Base-by-base conservation (phyloP, 768 basidiomycete genomes). In the Solioccasus polychromus region DNA sequence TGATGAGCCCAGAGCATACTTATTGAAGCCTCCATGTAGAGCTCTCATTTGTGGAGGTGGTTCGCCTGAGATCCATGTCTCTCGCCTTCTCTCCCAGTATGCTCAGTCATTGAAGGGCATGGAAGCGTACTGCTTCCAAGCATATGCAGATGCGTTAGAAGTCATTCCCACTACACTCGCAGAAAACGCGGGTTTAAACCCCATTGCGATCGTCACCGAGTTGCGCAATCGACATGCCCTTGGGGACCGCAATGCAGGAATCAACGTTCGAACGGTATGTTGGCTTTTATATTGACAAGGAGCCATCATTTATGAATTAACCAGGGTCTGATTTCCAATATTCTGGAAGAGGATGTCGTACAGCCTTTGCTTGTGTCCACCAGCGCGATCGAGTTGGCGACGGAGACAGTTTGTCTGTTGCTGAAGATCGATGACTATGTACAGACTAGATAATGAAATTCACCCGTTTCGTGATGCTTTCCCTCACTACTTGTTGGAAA, bases 111-210 rank as follows among this genome's bases (percentile, higher is more conserved):
- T 98, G 50, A 95, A 88, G 68, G 95, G 96, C 39, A 97, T 97
- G 87, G 94, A 98, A 67, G 91, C 95, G 8, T 98, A 97, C 68
- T 98, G 96, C 68, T 96, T 97, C 83, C 91, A 96, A 59, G 94
- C 93, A 4, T 99, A 92, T 61, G 94, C 96, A 23, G 95, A 98
- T 59, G 93, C 96, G 2, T 77, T 99, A 39, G 96, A 98, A 67
- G 89, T 98, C 51, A 98, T 99, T 51, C 96, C 96, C 4, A 95
- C 87, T 3, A 99, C 96, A 0, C 76, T 99, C 18, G 96, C 96
- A 20, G 96, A 99, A 71, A 99, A 99, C 63, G 96, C 96, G 19
- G 96, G 96, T 34, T 75, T 99, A 46, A 96, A 98, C 69, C 92
- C 96, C 6, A 97, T 99, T 54, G 85, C 92, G 7, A 98, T 99